Conservation (phyloP, 768 basidiomycete genomes). For the Mycena sanguinolenta region DNA sequence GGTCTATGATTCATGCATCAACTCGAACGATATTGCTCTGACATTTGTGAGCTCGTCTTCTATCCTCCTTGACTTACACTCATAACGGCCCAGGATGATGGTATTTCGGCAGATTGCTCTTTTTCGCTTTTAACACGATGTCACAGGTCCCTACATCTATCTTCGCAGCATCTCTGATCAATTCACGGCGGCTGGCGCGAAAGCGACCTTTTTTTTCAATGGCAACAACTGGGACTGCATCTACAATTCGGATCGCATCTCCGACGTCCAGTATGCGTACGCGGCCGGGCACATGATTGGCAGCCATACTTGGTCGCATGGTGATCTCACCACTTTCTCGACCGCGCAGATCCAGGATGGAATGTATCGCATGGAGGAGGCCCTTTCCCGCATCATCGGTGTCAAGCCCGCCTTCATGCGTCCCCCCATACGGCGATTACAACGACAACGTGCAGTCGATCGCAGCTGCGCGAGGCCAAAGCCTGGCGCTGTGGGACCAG, state of each 20-base stretch:
- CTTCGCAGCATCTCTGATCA: not conserved
- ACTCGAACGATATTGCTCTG: not conserved
- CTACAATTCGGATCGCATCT: constrained; percentile 2
- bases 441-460: not conserved
- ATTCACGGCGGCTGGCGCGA: too few relatives aligned
- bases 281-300: constrained; percentile 1
- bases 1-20: not conserved
- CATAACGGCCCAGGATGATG: not conserved
- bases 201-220: not conserved
- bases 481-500: not conserved
- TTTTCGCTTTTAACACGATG: not conserved
- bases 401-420: constrained; percentile 1
- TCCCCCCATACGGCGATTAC: not conserved
- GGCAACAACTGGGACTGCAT: constrained; percentile 1
- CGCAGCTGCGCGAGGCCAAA: not conserved
- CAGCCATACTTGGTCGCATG: not conserved
- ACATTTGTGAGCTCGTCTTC: not conserved
- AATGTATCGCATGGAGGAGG: not conserved
- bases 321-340: not conserved
- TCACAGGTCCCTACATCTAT: not conserved
- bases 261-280: not conserved
- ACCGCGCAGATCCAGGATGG: not conserved
- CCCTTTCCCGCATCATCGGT: constrained; percentile 1
- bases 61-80: not conserved
- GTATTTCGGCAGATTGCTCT: not conserved